Percentiles rank a stretch among this genome's conserved stretches.
Conservation (phyloP, 2,329 filamentous ascomycete genomes). For the Neobulgaria alba region DNA sequence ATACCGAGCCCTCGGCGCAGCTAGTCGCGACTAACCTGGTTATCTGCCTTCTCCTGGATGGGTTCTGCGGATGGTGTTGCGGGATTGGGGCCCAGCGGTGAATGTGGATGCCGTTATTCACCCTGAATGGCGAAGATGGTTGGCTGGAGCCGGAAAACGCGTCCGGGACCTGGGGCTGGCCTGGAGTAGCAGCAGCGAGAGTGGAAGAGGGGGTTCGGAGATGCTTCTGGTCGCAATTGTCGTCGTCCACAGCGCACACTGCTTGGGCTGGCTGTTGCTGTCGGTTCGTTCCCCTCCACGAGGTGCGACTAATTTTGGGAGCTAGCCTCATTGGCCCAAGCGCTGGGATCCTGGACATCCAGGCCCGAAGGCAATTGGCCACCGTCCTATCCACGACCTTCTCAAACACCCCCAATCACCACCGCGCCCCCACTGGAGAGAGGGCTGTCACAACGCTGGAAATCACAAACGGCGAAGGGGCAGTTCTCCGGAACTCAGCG, state of each 20-base stretch:
- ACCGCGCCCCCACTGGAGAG: too few relatives aligned
- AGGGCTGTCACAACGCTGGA: too few relatives aligned
- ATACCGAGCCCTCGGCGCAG: not conserved
- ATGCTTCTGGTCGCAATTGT: too few relatives aligned
- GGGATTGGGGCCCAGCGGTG: conserved; percentile 7
- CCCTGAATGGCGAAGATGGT: conserved; percentile 2
- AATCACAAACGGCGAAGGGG: too few relatives aligned
- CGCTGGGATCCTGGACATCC: too few relatives aligned
- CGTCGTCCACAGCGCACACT: not conserved
- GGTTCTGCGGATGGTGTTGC: not conserved
- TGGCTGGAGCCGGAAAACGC: conserved; percentile 10
- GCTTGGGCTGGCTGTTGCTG: not conserved
- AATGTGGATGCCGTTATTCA: conserved; percentile 11
- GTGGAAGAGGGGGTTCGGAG: too few relatives aligned
- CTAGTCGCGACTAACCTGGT: not conserved
- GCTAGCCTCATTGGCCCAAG: not conserved
- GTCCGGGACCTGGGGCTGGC: too few relatives aligned
- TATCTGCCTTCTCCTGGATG: not conserved
- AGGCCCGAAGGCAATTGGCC: too few relatives aligned
- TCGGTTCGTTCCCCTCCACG: conserved; percentile 6
- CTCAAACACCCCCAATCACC: too few relatives aligned
- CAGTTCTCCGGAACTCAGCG: too few relatives aligned
- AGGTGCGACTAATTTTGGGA: conserved; percentile 3
- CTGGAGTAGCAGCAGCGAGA: too few relatives aligned
- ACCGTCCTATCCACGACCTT: too few relatives aligned